Evolutionary conservation across 2,329 filamentous ascomycete genomes (phyloP).

Genomic region (Rosellinia necatrix): DNA sequence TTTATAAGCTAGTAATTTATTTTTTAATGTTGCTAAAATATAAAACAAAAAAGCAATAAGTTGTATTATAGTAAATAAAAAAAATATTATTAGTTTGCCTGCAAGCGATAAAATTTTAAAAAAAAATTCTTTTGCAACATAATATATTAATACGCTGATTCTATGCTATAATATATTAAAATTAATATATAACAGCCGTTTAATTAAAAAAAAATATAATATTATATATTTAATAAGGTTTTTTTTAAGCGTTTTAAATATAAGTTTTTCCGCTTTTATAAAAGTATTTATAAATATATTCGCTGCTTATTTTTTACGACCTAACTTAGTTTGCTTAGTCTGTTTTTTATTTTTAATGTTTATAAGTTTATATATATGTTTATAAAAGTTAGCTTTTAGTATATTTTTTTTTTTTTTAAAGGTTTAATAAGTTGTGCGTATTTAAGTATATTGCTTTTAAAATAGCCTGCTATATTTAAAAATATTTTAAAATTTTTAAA

Average conservation of each 20-base stretch:
- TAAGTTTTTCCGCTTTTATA: background rate
- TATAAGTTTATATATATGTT: background rate
- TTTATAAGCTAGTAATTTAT: constrained; percentile 9
- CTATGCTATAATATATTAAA: constrained; percentile 9
- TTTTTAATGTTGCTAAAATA: background rate
- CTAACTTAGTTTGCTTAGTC: too few species aligned
- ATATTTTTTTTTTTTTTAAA: background rate
- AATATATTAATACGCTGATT: constrained; percentile 12
- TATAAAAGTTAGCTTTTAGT: background rate
- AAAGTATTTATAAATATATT: background rate
- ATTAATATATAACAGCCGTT: constrained; percentile 6
- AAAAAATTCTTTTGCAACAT: background rate
- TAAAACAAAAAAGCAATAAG: background rate
- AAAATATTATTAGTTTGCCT: background rate
- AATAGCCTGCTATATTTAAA: constrained; percentile 1
- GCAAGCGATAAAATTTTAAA: background rate
- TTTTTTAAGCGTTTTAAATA: constrained; percentile 11
- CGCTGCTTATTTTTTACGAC: background rate
- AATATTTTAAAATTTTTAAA: constrained; percentile 12
- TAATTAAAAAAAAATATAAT: background rate
- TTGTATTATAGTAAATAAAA: background rate
- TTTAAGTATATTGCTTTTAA: background rate
- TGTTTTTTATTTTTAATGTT: background rate
- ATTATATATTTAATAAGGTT: background rate
- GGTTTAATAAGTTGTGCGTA: background rate